Evolutionary conservation across 2,329 filamentous ascomycete species (phyloP).

Genomic region (Teratosphaeria viscida): DNA sequence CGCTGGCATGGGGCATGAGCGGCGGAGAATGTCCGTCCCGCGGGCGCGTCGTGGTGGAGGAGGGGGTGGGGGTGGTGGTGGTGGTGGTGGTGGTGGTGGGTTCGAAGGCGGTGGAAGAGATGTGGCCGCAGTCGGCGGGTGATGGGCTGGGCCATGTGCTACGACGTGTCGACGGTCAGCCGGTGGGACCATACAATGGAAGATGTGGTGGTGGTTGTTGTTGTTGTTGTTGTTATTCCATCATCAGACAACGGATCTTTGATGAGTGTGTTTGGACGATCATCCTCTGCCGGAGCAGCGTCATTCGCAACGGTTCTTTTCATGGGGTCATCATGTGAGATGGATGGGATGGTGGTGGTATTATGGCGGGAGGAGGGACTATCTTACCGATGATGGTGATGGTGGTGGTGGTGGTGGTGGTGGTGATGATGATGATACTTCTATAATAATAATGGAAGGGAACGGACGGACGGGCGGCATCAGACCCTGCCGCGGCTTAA

Average conservation of each 20-base stretch:
- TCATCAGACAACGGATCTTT: background rate
- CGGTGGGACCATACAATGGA: background rate
- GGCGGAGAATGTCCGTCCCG: conserved; percentile 34
- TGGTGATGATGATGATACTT: too few species aligned
- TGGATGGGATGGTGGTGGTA: too few species aligned
- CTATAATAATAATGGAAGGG: too few species aligned
- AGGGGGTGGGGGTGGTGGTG: too few species aligned
- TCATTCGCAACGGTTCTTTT: conserved; percentile 61
- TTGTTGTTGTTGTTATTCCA: background rate
- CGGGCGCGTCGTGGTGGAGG: conserved; percentile 13
- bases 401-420: too few species aligned
- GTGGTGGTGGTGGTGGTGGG: too few species aligned
- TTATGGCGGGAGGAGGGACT: too few species aligned
- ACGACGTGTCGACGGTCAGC: background rate
- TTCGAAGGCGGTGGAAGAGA: conserved; percentile 34
- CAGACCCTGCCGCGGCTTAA: too few species aligned
- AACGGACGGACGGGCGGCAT: background rate
- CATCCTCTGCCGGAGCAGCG: conserved; percentile 35
- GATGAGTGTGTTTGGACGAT: conserved; percentile 30
- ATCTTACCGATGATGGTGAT: background rate
- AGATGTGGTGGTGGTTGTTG: too few species aligned
- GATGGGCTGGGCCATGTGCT: conserved; percentile 32
- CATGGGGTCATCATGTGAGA: background rate
- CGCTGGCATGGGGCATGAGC: conserved; percentile 21
- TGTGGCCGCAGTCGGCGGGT: conserved; percentile 43